Evolutionary conservation across 805 yeast genomes (phyloP), one percentile per base, ranked within the genome.

Genomic region (Candida boleticola): DNA sequence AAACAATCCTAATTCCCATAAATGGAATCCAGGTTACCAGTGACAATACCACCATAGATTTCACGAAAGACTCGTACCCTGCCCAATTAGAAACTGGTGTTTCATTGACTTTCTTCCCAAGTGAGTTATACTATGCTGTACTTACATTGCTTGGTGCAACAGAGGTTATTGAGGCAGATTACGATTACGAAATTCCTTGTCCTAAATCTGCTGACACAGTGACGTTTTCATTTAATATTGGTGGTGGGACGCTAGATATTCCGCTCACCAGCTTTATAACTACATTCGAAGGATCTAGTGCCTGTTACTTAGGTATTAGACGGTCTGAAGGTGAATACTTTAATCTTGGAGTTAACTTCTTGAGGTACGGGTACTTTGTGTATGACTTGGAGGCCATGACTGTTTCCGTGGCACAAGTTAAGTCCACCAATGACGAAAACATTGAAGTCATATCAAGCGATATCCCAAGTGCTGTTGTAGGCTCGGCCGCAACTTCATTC

Each of bases 321-420:
- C 6, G 16, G 5, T n/a, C 20, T 11, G 19, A 11, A 31, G 35
- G 16, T 14, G 13, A 20, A 5, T 31, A 5, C 35, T 9, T 64
- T 14, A 69, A 81, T 41, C 64, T 85, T 30, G 93, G 93, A 9
- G 89, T 83, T 54, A 73, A 76, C 36, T 76, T 85, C 54, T 62
- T 85, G 49, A 69, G 86, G 40, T 71, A 76, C 42, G 82, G 82
- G 2, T 84, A 82, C 57, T 71, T 80, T 22, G 86, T 82, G 13
- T 82, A 75, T 58, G 84, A 85, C 58, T 61, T 82, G 39, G 86
- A 80, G 22, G 74, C 73, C 53, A 68, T 9, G 22, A 31, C 22
- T 7, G 16, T 31, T 19, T 31, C 35, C 9, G 4, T 31, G 10
- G 35, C 35, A 9, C 67, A 55, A 39, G 62, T 46, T 22, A 50